These are phyloP conservation scores for Pseudogymnoascus sp. DNA, from an alignment of 2,329 filamentous ascomycete genomes.

Conservation along the genomic window DNA sequence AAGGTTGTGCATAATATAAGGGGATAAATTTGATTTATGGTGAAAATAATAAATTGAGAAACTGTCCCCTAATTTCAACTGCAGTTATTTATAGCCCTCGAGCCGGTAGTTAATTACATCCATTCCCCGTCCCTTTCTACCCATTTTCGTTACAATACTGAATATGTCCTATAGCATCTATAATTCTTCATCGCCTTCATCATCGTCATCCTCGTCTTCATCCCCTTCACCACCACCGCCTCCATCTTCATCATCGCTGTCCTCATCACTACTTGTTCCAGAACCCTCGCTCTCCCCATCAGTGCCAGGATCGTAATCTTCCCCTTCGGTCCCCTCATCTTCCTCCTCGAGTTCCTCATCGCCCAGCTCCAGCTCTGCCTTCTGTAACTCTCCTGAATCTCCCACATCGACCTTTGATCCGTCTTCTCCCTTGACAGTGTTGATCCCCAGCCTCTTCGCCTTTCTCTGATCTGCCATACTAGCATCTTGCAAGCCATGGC, in stretches of 20 bases:
- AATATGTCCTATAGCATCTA: conserved; percentile 8
- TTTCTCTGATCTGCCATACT: conserved; percentile 63
- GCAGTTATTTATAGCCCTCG: neutral
- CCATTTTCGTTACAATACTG: conserved; percentile 1
- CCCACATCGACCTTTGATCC: conserved; percentile 35
- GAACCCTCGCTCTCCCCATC: conserved; percentile 52
- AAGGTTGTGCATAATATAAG: neutral
- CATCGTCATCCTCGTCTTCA: conserved; percentile 31
- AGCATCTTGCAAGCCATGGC: conserved; percentile 55
- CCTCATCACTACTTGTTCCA: conserved; percentile 36
- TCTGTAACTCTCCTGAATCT: conserved; percentile 29
- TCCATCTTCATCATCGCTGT: conserved; percentile 11
- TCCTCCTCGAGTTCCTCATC: conserved; percentile 47
- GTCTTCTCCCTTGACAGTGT: conserved; percentile 37
- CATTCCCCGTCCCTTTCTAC: neutral
- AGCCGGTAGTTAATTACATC: neutral
- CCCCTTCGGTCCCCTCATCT: conserved; percentile 57
- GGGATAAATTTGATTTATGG: neutral
- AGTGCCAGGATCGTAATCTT: conserved; percentile 53
- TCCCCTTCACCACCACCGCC: conserved; percentile 43
- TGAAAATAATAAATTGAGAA: neutral
- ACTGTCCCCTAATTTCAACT: neutral
- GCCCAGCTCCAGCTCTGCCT: conserved; percentile 29
- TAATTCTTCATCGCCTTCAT: conserved; percentile 23
- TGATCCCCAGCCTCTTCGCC: conserved; percentile 55